Conservation (phyloP, 2,329 filamentous ascomycete species). For the Cytospora leucostoma region DNA sequence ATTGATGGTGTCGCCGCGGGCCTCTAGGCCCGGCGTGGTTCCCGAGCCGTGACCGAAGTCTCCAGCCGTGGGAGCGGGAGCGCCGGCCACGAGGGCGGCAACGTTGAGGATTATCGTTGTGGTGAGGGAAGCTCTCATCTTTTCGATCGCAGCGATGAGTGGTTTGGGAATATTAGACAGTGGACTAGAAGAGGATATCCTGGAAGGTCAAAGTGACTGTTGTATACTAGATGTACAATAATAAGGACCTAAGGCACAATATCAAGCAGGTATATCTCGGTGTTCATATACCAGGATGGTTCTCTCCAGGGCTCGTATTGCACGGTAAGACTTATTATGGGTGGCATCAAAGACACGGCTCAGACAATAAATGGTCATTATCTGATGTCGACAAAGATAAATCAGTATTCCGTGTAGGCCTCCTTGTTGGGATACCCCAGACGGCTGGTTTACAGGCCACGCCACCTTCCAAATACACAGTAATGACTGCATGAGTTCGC, state of each 20-base stretch:
- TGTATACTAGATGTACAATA: constrained; percentile 20
- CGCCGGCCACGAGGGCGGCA: background rate
- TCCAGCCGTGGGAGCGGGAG: background rate
- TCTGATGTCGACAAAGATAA: background rate
- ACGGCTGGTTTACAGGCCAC: background rate
- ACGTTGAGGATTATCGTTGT: background rate
- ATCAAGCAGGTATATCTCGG: background rate
- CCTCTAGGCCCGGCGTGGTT: background rate
- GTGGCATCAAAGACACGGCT: constrained; percentile 14
- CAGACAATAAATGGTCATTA: background rate
- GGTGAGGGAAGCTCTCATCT: background rate
- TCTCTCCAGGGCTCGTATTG: background rate
- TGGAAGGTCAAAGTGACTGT: background rate
- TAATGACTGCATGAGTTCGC: too few relatives aligned
- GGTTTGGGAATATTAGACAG: background rate
- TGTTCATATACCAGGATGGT: constrained; percentile 2
- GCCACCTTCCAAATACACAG: background rate
- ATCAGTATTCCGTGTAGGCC: background rate
- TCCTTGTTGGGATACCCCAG: background rate
- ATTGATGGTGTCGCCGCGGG: background rate
- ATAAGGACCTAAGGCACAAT: constrained; percentile 1
- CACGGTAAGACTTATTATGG: background rate
- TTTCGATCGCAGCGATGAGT: background rate
- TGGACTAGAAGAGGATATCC: background rate
- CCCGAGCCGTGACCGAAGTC: background rate